A percentile compares a stretch with the other conserved stretches of the same genome.
These are phyloP conservation scores for Corynascus novoguineensis DNA, from an alignment of 495 filamentous ascomycete genomes.

Conservation along the genomic window DNA sequence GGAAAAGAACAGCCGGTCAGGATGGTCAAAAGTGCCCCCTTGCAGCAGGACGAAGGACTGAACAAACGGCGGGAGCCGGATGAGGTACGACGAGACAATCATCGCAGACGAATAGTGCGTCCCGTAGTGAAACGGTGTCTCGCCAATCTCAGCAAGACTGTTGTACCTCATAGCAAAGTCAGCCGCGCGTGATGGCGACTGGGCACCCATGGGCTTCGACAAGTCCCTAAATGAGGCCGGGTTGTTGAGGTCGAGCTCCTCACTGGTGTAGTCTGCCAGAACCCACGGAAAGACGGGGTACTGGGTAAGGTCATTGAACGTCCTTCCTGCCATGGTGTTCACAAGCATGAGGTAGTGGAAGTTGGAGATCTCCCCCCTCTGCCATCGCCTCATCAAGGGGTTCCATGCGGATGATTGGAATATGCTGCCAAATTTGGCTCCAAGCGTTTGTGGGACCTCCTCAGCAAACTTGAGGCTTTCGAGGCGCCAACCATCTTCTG, in stretches of 20 bases:
- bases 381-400: slow-evolving; percentile 85
- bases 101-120: slow-evolving; percentile 99
- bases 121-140: slow-evolving; percentile 90
- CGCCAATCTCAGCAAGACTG: slow-evolving; percentile 86
- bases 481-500: slow-evolving; percentile 76
- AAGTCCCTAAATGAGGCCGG: slow-evolving; percentile 83
- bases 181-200: slow-evolving; percentile 63
- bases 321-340: slow-evolving; percentile 93
- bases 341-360: slow-evolving; percentile 98
- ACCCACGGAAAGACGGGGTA: slow-evolving; percentile 99
- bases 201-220: slow-evolving; percentile 95
- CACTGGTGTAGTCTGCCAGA: slow-evolving; percentile 89
- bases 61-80: slow-evolving; percentile 91
- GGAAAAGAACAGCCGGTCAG: slow-evolving; percentile 91
- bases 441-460: slow-evolving; percentile 74
- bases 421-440: slow-evolving; percentile 89
- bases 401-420: slow-evolving; percentile 72
- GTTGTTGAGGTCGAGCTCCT: slow-evolving; percentile 83
- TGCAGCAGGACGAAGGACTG: slow-evolving; percentile 96
- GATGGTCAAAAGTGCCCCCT: slow-evolving; percentile 93
- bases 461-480: slow-evolving; percentile 79
- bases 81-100: slow-evolving; percentile 95
- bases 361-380: slow-evolving; percentile 91
- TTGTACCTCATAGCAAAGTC: slow-evolving; percentile 80
- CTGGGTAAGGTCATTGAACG: slow-evolving; percentile 96